A percentile compares a stretch with the other conserved stretches of the same genome.
These are phyloP conservation scores for Rhynchospora breviuscula DNA, from an alignment of 176 grass and related monocot species.

Conservation along the genomic window DNA sequence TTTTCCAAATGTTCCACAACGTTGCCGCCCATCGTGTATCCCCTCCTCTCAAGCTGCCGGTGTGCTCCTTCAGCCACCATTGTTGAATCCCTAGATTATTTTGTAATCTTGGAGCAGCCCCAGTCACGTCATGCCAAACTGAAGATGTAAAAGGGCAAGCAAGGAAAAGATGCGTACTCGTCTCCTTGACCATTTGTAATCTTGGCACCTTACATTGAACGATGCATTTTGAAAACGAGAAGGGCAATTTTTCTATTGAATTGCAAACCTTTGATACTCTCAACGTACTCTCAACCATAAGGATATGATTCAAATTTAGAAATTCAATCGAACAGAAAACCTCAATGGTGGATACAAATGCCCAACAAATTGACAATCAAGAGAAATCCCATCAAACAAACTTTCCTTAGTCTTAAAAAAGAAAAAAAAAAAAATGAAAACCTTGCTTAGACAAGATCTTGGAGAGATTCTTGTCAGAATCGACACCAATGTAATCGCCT, in stretches of 20 bases:
- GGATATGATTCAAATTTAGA: background rate
- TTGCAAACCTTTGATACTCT: conserved; percentile 10
- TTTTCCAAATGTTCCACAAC: no score
- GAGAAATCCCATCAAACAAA: background rate
- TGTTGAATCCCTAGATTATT: no score
- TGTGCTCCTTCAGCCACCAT: no score
- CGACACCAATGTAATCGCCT: conserved; percentile 84
- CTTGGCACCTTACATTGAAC: background rate
- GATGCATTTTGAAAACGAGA: background rate
- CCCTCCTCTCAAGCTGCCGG: no score
- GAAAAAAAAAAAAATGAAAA: conserved; percentile 7
- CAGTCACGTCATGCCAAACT: no score
- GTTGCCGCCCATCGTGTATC: no score
- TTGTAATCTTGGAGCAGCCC: no score
- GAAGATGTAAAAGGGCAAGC: no score
- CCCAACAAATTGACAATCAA: background rate
- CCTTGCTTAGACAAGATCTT: conserved; percentile 94
- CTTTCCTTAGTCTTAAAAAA: background rate
- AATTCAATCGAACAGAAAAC: background rate
- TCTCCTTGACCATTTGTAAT: no score
- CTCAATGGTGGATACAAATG: background rate
- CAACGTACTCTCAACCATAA: background rate
- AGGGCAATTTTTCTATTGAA: background rate
- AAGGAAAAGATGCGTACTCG: no score
- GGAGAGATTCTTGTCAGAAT: conserved; percentile 59